Evolutionary conservation across 352 stramenopile genomes (phyloP), one percentile per base, ranked within the genome.

Genomic region (Blastocystis hominis): DNA sequence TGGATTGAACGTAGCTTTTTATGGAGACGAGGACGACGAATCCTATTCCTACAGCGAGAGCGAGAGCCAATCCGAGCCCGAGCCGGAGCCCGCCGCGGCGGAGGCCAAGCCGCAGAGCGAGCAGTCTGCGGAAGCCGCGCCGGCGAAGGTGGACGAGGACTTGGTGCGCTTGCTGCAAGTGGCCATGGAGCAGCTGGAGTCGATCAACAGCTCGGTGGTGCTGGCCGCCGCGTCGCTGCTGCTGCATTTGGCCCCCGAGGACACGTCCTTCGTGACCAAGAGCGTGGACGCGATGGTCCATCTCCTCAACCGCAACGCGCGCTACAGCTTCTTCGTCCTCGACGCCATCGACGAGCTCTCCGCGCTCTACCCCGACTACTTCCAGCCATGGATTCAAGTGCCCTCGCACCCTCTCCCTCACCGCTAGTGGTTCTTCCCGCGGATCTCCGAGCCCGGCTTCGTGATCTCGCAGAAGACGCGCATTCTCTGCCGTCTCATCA

Each of bases 341-440:
- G 47, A 78, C 38, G 30, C 38, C 0, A 78, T 78, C 68, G 68
- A 78, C n/a, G 68, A 78, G 38, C 38, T 95, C 0, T 91, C 93
- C 1, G 94, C 93, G 42, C 88, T 95, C 56, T 91, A 94, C 72
- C 94, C 94, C 70, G 94, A 94, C 64, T 94, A 91, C 63, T 92
- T 92, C 40, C 94, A 91, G 44, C 91, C 93, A 55, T 94, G 92
- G 30, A 91, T 93, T 55, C 92, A 92, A 0, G 94, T 92, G 46
- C 92, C 92, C 55, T 94, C 92, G 50, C 88, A 94, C 4, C 93
- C 94, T 69, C 90, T 91, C 3, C 91, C 92, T 13, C 94, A 94
- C 62, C 72, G 94, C 38, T 92, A 94, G 77, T 92, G 94, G 72
- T 95, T 95, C 75, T 94, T 95, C 81, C 92, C 94, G 0, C 91